Evolutionary conservation across 2,329 filamentous ascomycete genomes (phyloP), one percentile per base, ranked within the genome.

Genomic region (Didymella glomerata): DNA sequence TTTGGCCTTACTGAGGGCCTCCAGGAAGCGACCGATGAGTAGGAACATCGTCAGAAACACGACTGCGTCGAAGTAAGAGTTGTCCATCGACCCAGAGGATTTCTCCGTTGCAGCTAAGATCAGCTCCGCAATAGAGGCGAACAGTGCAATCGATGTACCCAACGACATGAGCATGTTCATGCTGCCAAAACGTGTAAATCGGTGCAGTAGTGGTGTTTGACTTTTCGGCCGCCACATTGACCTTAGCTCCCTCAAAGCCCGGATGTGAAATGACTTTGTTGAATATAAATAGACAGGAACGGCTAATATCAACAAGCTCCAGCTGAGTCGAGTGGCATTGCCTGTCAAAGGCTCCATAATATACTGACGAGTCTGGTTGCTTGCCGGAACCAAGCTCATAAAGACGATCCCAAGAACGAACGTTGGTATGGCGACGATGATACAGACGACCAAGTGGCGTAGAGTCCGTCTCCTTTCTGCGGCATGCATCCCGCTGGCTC

Each of bases 141-240:
- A 81, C 74, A 96, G 97, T 1, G 93, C 93, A 60, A 97, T 92
- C 2, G 87, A 90, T 0, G 93, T 96, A 6, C 93, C 93, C 2
- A 96, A 83, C 8, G 90, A 95, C 78, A 97, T 93, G 60, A 97
- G 84, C 80, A 96, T 90, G 73, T 96, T 96, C 93, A 97, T 97
- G 80, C 93, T 97, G 9, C 93, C 93, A 70, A 97, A 97, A n/a
- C 90, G 88, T 75, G 93, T 92, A 71, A 97, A 93, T 14, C 93
- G 84, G 66, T 89, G 85, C 16, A 91, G 68, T 4, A 96, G 74
- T 0, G 92, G 90, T 1, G 89, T 89, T 36, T 84, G 86, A 72
- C 92, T 96, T 27, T 87, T 86, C 2, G 81, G 87, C 22, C 90
- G 85, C 93, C 93, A 97, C 63, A 97, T 81, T 0, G 88, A 84